A percentile compares a stretch with the other conserved stretches of the same genome.
phyloP scores from a whole-genome alignment of 176 grass and related monocot species.

The Oryza glumipatula region DNA sequence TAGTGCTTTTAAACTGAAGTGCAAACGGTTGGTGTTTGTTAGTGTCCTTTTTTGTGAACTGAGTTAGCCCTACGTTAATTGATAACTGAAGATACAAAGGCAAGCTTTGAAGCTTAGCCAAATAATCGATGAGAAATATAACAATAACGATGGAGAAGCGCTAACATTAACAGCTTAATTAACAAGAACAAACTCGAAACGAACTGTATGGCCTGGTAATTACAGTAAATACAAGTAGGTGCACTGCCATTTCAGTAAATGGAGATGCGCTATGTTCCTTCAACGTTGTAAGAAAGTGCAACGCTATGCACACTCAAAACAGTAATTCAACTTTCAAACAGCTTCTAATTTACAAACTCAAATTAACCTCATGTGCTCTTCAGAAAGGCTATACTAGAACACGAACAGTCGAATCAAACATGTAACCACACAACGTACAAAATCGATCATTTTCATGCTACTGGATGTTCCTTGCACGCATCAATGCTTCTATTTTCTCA shows the following conservation, averaged over 20 bases:
- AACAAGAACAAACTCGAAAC: background rate
- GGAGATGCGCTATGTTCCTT: background rate
- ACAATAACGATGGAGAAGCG: background rate
- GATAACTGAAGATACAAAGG: background rate
- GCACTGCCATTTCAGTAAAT: background rate
- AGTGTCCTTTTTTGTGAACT: too few relatives aligned
- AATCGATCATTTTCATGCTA: constrained; percentile 12
- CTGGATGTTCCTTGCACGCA: constrained; percentile 76
- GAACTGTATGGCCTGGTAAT: background rate
- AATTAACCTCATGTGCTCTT: background rate
- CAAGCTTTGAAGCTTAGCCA: background rate
- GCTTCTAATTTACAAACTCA: background rate
- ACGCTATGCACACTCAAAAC: background rate
- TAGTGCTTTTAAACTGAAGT: too few relatives aligned
- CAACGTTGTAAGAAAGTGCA: background rate
- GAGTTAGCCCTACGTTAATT: background rate
- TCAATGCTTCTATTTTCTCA: constrained; percentile 81
- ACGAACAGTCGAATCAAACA: background rate
- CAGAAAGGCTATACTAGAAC: background rate
- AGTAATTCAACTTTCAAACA: background rate
- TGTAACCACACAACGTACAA: background rate
- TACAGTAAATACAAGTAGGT: background rate
- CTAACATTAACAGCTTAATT: background rate
- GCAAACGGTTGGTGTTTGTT: background rate
- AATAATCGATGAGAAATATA: background rate